Evolutionary conservation across 2,329 filamentous ascomycete species (phyloP), one percentile per base, ranked within the genome.

Genomic region (Fusarium falciforme): DNA sequence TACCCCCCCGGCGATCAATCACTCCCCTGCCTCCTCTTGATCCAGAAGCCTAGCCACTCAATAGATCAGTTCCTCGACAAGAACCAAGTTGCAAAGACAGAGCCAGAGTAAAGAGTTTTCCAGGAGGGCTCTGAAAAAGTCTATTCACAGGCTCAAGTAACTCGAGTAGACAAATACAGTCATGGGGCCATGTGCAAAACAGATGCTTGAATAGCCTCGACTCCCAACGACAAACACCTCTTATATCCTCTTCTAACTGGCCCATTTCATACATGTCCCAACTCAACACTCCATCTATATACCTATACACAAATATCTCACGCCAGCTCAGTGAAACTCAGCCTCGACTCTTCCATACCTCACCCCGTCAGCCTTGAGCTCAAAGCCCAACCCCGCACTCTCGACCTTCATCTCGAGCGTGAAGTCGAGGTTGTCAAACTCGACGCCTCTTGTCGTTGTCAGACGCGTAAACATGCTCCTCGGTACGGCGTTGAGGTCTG

Each of bases 381-480:
- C 93, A 81, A 95, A 95, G 3, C 92, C 90, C 67, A 95, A 77
- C 2, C 93, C 92, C 0, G 93, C 93, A 76, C 92, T 94, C 79
- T 94, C 92, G 49, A 95, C 93, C 75, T 92, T 91, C 93, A 96
- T 94, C 84, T 95, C 93, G 7, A 95, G 88, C 12, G 93, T 94
- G 70, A 95, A 95, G 79, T 95, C 93, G 33, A 96, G 84, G 73
- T 94, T 95, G 76, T 94, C 92, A 82, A 95, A 96, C 82, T 94
- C 93, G 6, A 94, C 91, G 1, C 93, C 93, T 63, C 93, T 88
- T 4, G 93, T 95, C 14, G 93, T 95, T 17, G 93, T 95, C 71
- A 96, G 82, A 16, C 92, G 84, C 2, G 93, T 94, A 78, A 95
- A 95, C 12, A 95, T 80, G 67, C 87, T 91, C 73, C 91, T 89